Base-by-base conservation (phyloP, 805 yeast genomes). In the Hanseniaspora jakobsenii region DNA sequence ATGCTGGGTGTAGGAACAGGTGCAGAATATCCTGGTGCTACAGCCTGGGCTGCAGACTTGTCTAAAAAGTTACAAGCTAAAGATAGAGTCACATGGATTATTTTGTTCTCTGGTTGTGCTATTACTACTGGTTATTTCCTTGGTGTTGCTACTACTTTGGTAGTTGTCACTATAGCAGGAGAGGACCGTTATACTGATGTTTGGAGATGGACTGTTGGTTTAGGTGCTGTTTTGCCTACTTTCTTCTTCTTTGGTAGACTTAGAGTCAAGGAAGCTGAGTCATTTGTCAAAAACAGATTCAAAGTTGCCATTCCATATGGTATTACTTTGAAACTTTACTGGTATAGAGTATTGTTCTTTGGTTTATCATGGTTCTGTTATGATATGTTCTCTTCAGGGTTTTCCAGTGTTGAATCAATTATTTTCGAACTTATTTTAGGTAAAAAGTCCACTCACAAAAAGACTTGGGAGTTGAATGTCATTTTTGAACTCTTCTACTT, bases 41-140 rank as follows among this genome's bases (percentile, higher is more conserved):
- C 95, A 36, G 80, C 93, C 10, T 86, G 94, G 32, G 81, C 94
- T 8, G 91, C 86, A 17, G 91, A 94, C 26, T 84, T 93, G 53
- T 87, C 95, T 23, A 95, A 86, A 63, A 91, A 91, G 30, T 77
- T 91, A 35, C 77, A 81, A n/a, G 69, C 75, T 13, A 94, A 94
- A 47, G 70, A 72, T 49, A 79, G 96, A 67, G 85, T 86, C 65
- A 72, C 95, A 59, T 86, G 81, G 69, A 86, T 87, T 57, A 72
- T 78, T 46, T 77, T 86, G 83, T 86, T 86, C 63, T 86, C 96
- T 34, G 81, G 85, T 61, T 70, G 73, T 55, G 79, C 80, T 83
- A 86, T 87, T 55, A 96, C 86, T 63, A 53, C 65, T 32, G 96
- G 96, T 7, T 87, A 83, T 55, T 95, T 87, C 30, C 67, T 76